Evolutionary conservation across 495 filamentous ascomycete species (phyloP), one percentile per base, ranked within the genome.

Genomic region (Amphirosellinia nigrospora): DNA sequence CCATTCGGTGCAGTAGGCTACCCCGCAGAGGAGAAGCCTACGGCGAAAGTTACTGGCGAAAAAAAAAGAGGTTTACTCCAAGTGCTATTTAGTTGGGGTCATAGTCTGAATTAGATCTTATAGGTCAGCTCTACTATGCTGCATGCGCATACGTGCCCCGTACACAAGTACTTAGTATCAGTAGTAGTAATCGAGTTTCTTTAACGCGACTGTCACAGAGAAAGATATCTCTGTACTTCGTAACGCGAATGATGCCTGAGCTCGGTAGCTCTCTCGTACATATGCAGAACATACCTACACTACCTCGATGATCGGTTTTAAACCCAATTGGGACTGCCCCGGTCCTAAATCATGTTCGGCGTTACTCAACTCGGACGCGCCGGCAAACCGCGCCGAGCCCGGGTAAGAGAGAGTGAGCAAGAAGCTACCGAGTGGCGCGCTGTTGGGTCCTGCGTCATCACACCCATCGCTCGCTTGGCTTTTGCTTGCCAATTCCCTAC

Each of bases 341-440:
- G 68, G 38, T 43, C 50, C 11, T 3, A 32, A 63, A 62, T 26
- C 16, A 32, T 4, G 39, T n/a, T 70, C 68, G 68, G 68, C 48
- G 46, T 70, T 70, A 56, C 68, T 70, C 48, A 70, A 70, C 68
- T 70, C 60, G 68, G 68, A 45, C 48, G 68, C 39, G 50, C 68
- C 68, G 68, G 68, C 9, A 11, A 11, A 56, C 23, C 62, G n/a
- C 50, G 26, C 64, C 64, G 64, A 67, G 58, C 34, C 63, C 46
- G 34, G 64, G 43, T 53, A 21, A 56, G 34, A 36, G 34, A 41
- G 11, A 21, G 28, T 52, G 46, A 46, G 38, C 61, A 21, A 21
- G 28, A 23, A 41, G n/a, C 30, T 52, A 38, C 21, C 63, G 32
- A 36, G n/a, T 48, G 63, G 30, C 30, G 34, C 32, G n/a, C 34